Evolutionary conservation across 345 rosid species (phyloP), one percentile per base, ranked within the genome.

Genomic region (Eucalyptus marginata): DNA sequence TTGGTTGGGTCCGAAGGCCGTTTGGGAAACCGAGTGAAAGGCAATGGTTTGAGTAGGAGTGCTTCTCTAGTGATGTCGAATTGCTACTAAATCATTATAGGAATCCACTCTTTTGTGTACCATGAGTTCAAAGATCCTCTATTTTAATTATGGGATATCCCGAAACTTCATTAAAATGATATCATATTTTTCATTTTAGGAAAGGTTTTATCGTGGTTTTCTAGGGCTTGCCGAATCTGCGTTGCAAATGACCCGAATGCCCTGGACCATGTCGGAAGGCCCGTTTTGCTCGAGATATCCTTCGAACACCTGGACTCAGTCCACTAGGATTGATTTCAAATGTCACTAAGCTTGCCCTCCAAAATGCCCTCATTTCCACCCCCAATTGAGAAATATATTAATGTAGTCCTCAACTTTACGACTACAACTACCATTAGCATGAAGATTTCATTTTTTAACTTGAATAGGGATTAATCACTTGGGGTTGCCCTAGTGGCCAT

Each of bases 251-350:
- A 76, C 46, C 47, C 7, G 1, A 40, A 40, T 40, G 29, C 47
- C 47, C 3, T 2, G 1, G 24, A 6, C 5, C 2, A 1, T 71
- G 10, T 1, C 2, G 7, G 13, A 76, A 36, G 27, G 83, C 47
- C 8, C 4, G 7, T 71, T 71, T 71, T 24, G 11, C 14, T 36
- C 3, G 4, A 71, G 83, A 64, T 64, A 16, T n/a, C 9, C 9
- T 4, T 24, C 29, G 10, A 24, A 24, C 62, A 24, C 62, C 3
- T 14, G 10, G 36, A 40, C 46, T 20, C 14, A 36, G 25, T 44
- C 27, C 81, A 17, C 44, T 71, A 71, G 43, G 43, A 18, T 36
- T 10, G 36, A 68, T 68, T 36, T 71, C 81, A 36, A 22, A 18
- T 71, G 81, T 36, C 27, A 36, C 46, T 8, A 31, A 5, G 43